Conservation (phyloP, 2,329 filamentous ascomycete genomes). For the Trichocomaceae sp. region DNA sequence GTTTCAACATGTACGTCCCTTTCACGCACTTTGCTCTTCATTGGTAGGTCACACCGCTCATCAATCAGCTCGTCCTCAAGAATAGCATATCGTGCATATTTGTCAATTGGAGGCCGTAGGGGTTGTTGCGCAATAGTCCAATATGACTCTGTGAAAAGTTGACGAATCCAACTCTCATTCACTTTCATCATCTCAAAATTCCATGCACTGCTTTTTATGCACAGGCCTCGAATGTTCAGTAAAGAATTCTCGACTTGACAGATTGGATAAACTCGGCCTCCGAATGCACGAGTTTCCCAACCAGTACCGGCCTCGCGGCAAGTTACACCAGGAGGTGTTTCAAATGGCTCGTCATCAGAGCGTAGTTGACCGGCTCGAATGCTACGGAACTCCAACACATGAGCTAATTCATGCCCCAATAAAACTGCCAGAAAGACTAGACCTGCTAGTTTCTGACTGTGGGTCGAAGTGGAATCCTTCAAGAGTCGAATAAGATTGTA, state of each 20-base stretch:
- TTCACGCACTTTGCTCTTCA: background rate
- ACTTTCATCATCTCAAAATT: no score
- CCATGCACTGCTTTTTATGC: background rate
- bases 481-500: slow-evolving; percentile 1
- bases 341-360: slow-evolving; percentile 8
- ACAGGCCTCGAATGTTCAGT: background rate
- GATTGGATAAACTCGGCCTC: slow-evolving; percentile 11
- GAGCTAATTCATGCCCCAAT: slow-evolving; percentile 11
- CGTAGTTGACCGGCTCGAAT: slow-evolving; percentile 6
- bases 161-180: no score
- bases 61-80: no score
- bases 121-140: no score
- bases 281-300: slow-evolving; percentile 14
- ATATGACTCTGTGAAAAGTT: no score
- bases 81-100: no score
- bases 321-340: slow-evolving; percentile 11
- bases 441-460: slow-evolving; percentile 5
- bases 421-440: slow-evolving; percentile 11
- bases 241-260: slow-evolving; percentile 8
- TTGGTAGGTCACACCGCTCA: background rate
- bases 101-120: no score
- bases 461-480: background rate
- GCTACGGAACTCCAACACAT: slow-evolving; percentile 11
- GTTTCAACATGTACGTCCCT: background rate
- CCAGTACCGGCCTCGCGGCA: slow-evolving; percentile 11